Evolutionary conservation across 306 rosid species (phyloP).

Genomic region (Fagus sylvatica): DNA sequence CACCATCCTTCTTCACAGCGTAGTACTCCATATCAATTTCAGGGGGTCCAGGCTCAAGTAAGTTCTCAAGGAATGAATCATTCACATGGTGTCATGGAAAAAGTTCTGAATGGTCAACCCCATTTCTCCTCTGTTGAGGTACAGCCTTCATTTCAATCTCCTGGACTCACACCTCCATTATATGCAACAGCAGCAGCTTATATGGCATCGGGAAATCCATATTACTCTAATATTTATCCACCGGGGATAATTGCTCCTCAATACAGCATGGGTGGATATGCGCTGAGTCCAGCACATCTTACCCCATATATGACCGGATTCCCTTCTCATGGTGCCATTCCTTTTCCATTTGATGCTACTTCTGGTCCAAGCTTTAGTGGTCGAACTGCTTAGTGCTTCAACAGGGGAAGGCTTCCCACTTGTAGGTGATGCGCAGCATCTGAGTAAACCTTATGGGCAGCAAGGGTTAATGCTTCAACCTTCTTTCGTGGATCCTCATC

Average conservation of each 20-base stretch:
- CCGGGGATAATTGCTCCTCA: slow-evolving; percentile 43
- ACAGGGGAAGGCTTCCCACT: slow-evolving; percentile 37
- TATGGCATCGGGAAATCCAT: slow-evolving; percentile 47
- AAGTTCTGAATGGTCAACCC: slow-evolving; percentile 36
- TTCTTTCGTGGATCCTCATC: slow-evolving; percentile 46
- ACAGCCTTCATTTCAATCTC: slow-evolving; percentile 46
- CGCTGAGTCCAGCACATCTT: slow-evolving; percentile 34
- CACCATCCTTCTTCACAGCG: slow-evolving; percentile 33
- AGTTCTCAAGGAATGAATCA: slow-evolving; percentile 44
- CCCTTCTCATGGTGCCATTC: slow-evolving; percentile 44
- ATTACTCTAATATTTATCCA: slow-evolving; percentile 44
- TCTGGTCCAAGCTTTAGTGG: slow-evolving; percentile 39
- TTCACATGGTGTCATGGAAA: slow-evolving; percentile 41
- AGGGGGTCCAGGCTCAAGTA: slow-evolving; percentile 31
- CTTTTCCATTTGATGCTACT: slow-evolving; percentile 46
- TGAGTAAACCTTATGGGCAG: slow-evolving; percentile 51
- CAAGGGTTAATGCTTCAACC: slow-evolving; percentile 46
- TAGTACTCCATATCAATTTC: slow-evolving; percentile 36
- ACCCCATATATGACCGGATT: slow-evolving; percentile 52
- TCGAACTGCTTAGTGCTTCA: slow-evolving; percentile 42
- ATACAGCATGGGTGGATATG: slow-evolving; percentile 51
- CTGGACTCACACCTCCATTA: slow-evolving; percentile 44
- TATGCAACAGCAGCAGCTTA: slow-evolving; percentile 52
- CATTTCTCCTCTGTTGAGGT: slow-evolving; percentile 46
- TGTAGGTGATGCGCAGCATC: slow-evolving; percentile 41